Conservation (phyloP, 169 alveolate genomes). For the Babesia caballi region DNA sequence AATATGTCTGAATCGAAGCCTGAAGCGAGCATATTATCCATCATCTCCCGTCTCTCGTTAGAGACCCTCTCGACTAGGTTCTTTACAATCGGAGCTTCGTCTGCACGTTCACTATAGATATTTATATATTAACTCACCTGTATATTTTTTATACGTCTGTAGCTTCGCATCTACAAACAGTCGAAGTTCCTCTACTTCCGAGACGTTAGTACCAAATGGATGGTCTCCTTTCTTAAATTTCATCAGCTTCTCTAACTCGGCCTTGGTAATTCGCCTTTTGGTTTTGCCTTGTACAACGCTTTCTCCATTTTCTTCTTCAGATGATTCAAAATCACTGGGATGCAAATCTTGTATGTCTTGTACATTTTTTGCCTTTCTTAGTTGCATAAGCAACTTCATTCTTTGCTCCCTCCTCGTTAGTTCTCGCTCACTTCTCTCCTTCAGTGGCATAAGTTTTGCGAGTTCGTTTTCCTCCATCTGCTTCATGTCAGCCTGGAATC, state of each 20-base stretch:
- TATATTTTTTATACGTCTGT: neutral
- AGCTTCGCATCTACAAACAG: conserved; percentile 40
- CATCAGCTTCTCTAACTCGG: conserved; percentile 28
- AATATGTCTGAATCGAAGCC: neutral
- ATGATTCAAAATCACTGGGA: conserved; percentile 63
- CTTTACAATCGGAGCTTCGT: neutral
- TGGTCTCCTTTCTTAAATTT: conserved; percentile 7
- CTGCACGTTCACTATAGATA: neutral
- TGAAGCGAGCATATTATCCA: conserved; percentile 17
- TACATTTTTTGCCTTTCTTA: conserved; percentile 29
- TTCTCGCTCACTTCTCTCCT: conserved; percentile 57
- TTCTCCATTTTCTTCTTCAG: conserved; percentile 43
- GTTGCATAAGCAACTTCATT: conserved; percentile 45
- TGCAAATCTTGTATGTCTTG: conserved; percentile 35
- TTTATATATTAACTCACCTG: neutral
- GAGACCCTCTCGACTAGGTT: conserved; percentile 7
- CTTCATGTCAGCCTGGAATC: conserved; percentile 54
- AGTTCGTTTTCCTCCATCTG: conserved; percentile 48
- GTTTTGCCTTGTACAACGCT: neutral
- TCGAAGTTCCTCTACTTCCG: conserved; percentile 39
- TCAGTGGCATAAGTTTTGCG: conserved; percentile 54
- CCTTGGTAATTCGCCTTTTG: conserved; percentile 20
- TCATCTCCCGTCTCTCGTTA: neutral
- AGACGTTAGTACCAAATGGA: neutral
- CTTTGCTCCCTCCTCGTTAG: conserved; percentile 57